These are phyloP conservation scores for Fragosphaeria purpurea DNA, from an alignment of 2,329 filamentous ascomycete species.

Conservation along the genomic window DNA sequence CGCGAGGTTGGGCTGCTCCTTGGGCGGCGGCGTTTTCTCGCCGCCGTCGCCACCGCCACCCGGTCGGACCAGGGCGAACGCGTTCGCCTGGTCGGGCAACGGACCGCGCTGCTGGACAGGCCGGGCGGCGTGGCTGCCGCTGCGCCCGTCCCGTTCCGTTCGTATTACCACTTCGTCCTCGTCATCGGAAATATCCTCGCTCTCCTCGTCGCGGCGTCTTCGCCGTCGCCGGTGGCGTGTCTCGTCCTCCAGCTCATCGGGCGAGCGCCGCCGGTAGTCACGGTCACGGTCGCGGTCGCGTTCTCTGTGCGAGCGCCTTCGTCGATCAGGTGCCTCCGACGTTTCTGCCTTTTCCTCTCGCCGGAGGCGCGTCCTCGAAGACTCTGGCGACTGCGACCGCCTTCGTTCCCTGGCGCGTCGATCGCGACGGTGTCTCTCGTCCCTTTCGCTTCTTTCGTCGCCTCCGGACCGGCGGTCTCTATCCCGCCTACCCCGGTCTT, in stretches of 20 bases:
- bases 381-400: conserved; percentile 4
- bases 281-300: too few relatives aligned
- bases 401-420: not conserved
- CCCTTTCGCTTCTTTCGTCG: not conserved
- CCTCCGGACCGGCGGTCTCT: conserved; percentile 1
- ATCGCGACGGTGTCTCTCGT: not conserved
- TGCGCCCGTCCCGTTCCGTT: too few relatives aligned
- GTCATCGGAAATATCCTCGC: too few relatives aligned
- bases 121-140: not conserved
- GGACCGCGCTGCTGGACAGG: conserved; percentile 33
- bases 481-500: conserved; percentile 1
- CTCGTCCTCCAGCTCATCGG: not conserved
- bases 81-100: conserved; percentile 49
- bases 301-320: not conserved
- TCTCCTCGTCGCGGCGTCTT: not conserved
- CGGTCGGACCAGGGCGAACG: conserved; percentile 44
- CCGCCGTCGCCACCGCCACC: conserved; percentile 24
- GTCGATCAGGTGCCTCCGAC: not conserved
- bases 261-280: not conserved
- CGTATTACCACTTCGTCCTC: not conserved
- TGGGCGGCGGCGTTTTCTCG: conserved; percentile 38
- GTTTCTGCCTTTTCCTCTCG: not conserved
- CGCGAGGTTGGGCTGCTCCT: conserved; percentile 82
- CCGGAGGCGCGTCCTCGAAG: not conserved
- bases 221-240: not conserved